Evolutionary conservation across 1,139 yeast species (phyloP), one percentile per base, ranked within the genome.

Genomic region (Hemisphaericaspora xylofermentans): DNA sequence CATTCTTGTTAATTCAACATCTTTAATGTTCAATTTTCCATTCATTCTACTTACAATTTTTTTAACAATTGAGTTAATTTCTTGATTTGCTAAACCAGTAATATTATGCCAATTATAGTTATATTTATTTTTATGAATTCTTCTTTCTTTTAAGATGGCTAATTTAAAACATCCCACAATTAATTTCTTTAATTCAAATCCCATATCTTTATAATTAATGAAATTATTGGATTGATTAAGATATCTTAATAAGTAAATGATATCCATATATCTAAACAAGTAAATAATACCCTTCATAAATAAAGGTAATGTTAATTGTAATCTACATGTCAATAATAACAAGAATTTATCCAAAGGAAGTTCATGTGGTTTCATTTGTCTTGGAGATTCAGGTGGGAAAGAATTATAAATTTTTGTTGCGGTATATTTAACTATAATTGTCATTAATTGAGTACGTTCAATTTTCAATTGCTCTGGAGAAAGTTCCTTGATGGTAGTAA

Each of bases 191-290:
- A 72, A 60, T 33, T 66, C 68, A 51, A 67, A 71, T 35, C 72
- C 77, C 78, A 72, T 72, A 32, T 67, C 74, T 46, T 64, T 66
- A 47, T 65, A 68, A 46, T 65, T 65, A 25, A 69, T 71, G 48
- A 63, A 68, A 48, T 73, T 73, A 49, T 73, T 73, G 31, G 75
- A 67, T 50, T 73, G 78, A 49, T 73, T 73, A 46, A 73, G 65
- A 49, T 73, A 73, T 39, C 78, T 56, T 48, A 73, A 63, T 43
- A 73, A 62, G 51, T 72, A 73, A 38, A 73, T 68, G 30, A 72
- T 69, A 50, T 73, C 77, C 76, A 73, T 73, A 50, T 73, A 73
- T 42, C 78, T 63, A 56, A 72, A 71, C 36, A 73, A 57, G 49
- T 72, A 72, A 32, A 73, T 68, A 28, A 66, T 60, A 4, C 75